Evolutionary conservation across 495 filamentous ascomycete species (phyloP).

Genomic region (Neurospora hispaniola): DNA sequence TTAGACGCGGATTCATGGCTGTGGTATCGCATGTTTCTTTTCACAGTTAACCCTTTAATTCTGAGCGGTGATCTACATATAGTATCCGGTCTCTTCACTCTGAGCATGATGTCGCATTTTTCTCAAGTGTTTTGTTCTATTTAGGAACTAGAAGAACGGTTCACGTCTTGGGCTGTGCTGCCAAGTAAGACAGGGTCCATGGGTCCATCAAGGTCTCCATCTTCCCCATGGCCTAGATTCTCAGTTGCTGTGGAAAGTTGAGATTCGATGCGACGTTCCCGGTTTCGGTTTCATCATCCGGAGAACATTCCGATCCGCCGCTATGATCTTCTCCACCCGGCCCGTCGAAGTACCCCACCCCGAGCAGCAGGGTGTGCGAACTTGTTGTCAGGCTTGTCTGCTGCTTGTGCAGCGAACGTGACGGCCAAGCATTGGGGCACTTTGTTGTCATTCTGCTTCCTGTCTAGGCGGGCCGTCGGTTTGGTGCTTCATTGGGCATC

Average conservation of each 20-base stretch:
- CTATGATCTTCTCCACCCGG: background rate
- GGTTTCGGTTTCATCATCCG: background rate
- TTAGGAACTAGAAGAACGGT: background rate
- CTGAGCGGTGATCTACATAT: background rate
- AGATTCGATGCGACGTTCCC: background rate
- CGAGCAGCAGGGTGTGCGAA: background rate
- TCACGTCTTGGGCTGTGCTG: background rate
- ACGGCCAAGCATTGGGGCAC: background rate
- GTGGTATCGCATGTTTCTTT: background rate
- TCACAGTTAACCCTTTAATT: background rate
- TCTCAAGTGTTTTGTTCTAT: background rate
- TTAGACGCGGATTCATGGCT: slow-evolving; percentile 5
- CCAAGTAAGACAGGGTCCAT: background rate
- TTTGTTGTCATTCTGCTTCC: background rate
- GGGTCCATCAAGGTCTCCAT: background rate
- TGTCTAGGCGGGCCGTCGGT: background rate
- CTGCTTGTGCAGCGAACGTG: background rate
- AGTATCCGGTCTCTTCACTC: background rate
- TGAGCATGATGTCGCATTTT: background rate
- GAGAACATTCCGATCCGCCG: background rate
- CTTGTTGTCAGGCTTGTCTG: background rate
- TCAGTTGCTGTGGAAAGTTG: background rate
- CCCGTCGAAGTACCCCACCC: background rate
- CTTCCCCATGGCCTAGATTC: background rate
- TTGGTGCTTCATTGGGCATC: background rate